Evolutionary conservation across 2,329 filamentous ascomycete genomes (phyloP), one percentile per base, ranked within the genome.

Genomic region (Fusarium palustre): DNA sequence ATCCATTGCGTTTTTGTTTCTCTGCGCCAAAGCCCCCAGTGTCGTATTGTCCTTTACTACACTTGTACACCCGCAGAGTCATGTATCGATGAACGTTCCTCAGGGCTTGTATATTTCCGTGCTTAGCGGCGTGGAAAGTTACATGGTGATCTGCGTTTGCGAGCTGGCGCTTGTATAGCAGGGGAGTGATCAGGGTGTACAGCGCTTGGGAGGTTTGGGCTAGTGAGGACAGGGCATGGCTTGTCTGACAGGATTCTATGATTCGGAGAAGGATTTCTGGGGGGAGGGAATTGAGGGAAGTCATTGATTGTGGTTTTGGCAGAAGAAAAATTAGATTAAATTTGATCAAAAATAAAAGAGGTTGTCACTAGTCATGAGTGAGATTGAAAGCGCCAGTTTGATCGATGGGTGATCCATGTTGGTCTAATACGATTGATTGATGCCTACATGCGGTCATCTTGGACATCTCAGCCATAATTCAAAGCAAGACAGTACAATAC

Each of bases 151-250:
- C 48, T 36, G 45, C 30, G 8, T 56, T 28, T 18, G 52, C 34
- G 30, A 52, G 54, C n/a, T 64, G 54, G 24, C 64, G 64, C 22
- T 59, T 47, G 48, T 69, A 68, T 5, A 69, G 64, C 5, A 68
- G 41, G 16, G 49, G 64, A 47, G 15, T 46, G 31, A 25, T 48
- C 20, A 16, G 68, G 25, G 20, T n/a, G 28, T 30, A 55, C n/a
- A 55, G 31, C 13, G 31, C 46, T 41, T 31, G 13, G 4, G 46
- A 52, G 28, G 33, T n/a, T 52, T 52, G 34, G 24, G 48, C 48
- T 22, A 52, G 34, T 52, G 48, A 52, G 4, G 34, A 52, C 28
- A 52, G 30, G 18, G 46, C 46, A 15, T 52, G 36, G 28, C 54
- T 52, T 33, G 54, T 57, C 7, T 24, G 15, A 12, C 54, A 57